Base-by-base conservation (phyloP, 345 rosid species). In the Lepidium sativum region DNA sequence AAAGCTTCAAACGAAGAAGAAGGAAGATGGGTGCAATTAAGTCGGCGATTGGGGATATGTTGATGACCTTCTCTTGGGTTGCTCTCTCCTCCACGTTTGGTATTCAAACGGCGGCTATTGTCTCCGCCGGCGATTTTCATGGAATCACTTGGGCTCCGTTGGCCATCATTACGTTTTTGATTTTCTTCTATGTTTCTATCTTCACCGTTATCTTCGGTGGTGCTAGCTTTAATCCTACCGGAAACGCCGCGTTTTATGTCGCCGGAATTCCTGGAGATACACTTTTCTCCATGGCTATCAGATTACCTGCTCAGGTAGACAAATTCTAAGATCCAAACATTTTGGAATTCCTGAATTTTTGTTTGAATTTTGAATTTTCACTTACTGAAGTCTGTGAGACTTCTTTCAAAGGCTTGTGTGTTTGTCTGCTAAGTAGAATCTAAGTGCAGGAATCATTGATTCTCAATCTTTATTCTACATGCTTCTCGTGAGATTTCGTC, bases 141-240 rank as follows among this genome's bases (percentile, higher is more conserved):
- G 70, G 74, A 9, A 45, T 77, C 18, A 49, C 75, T 47, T 83
- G 94, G 80, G 88, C 86, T 1, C 74, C 84, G 34, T 3, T 82
- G 50, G 72, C 78, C 35, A 87, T 91, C 39, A 79, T 77, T 43
- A 86, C 87, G 21, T 18, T 62, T 8, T 59, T 91, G 12, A 57
- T 95, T 52, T 95, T 86, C 47, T 67, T 80, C 62, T 92, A 85
- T 60, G 86, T 95, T 25, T 80, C 83, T 20, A 56, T 83, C 38
- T 95, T 91, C 54, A 82, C 57, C 18, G 47, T 84, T 12, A 77
- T 91, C 18, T 80, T 95, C 31, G 99, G 99, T 37, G 80, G 95
- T 4, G 95, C 99, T 69, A 86, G 94, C 79, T 95, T 88, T 23
- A 95, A 91, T 53, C 97, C 99, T 37, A 85, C 95, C 2, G 95